Evolutionary conservation across 305 asterid genomes (phyloP).

Genomic region (Petunia hybrid): DNA sequence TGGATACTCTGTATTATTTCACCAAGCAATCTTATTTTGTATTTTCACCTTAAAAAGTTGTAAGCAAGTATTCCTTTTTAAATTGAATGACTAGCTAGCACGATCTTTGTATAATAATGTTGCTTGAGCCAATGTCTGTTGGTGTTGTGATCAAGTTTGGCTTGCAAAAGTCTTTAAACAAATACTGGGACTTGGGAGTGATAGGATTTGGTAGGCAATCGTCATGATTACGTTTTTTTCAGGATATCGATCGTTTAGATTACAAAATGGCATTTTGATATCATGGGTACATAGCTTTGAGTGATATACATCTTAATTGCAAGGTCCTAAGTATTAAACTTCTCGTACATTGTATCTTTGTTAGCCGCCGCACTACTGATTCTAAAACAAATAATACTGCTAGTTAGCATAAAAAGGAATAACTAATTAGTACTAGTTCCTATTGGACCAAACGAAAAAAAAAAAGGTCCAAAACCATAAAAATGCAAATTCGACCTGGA

Average conservation of each 20-base stretch:
- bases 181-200: neutral
- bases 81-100: neutral
- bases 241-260: neutral
- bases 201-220: slow-evolving; percentile 1
- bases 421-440: no score
- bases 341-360: neutral
- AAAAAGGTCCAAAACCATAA: no score
- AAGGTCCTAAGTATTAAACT: neutral
- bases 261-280: no score
- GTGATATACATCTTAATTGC: no score
- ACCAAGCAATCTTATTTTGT: neutral
- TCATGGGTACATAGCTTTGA: no score
- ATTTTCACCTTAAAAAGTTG: neutral
- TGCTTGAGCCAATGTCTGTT: neutral
- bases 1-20: neutral
- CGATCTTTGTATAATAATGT: neutral
- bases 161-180: neutral
- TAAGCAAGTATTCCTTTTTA: neutral
- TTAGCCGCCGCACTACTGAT: slow-evolving; percentile 9
- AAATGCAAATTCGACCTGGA: no score
- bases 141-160: slow-evolving; percentile 7
- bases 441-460: no score
- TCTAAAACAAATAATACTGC: neutral
- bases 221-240: slow-evolving; percentile 25
- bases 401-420: no score